phyloP scores from a whole-genome alignment of 345 rosid species.

The Citrus mangshanensis region DNA sequence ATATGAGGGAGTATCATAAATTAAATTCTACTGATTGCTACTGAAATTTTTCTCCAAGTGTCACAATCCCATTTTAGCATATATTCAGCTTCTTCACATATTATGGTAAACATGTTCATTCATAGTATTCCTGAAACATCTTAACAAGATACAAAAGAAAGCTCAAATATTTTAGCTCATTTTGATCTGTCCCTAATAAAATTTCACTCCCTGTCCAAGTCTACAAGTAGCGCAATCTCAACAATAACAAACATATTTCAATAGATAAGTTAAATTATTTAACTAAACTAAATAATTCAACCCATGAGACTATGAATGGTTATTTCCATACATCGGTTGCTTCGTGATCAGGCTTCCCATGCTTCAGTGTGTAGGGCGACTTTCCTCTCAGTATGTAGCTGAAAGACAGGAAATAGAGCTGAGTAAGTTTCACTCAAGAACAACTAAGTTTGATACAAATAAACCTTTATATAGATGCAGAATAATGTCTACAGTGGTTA shows the following conservation, averaged over 20 bases:
- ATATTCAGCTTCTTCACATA: not conserved
- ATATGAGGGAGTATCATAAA: not conserved
- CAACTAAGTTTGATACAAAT: not conserved
- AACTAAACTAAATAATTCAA: not conserved
- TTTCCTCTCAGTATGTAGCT: constrained; percentile 84
- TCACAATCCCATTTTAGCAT: not conserved
- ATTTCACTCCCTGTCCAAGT: not conserved
- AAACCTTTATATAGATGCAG: not conserved
- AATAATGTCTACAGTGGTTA: constrained; percentile 1
- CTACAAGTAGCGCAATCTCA: not conserved
- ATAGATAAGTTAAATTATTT: not conserved
- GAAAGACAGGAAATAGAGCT: constrained; percentile 24
- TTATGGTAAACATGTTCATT: not conserved
- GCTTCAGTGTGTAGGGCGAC: constrained; percentile 71
- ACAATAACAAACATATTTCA: not conserved
- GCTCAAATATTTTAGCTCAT: not conserved
- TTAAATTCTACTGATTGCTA: not conserved
- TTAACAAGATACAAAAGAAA: not conserved
- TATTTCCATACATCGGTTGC: constrained; percentile 66
- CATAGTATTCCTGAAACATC: not conserved
- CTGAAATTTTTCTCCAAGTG: not conserved
- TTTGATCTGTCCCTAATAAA: not conserved
- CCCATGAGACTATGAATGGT: not conserved
- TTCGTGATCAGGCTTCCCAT: constrained; percentile 88
- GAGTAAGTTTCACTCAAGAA: constrained; percentile 5